Conservation (phyloP, 108 stramenopile species). For the Skeletonema potamos region DNA sequence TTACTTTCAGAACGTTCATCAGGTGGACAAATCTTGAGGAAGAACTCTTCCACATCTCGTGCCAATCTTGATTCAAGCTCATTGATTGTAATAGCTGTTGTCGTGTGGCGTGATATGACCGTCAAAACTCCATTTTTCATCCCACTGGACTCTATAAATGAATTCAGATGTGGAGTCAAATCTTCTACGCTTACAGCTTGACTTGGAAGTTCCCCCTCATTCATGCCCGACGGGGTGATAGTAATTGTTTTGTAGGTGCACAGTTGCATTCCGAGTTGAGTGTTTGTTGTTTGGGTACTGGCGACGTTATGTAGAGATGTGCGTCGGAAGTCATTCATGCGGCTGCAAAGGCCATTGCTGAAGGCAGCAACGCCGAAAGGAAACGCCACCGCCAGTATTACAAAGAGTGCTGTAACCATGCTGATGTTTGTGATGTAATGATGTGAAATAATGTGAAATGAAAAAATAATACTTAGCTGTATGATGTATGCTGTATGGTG, state of each 20-base stretch:
- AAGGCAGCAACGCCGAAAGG: background rate
- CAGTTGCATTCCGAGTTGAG: conserved; percentile 26
- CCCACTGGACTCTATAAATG: conserved; percentile 50
- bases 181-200: conserved; percentile 82
- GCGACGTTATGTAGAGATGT: background rate
- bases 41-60: conserved; percentile 66
- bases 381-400: background rate
- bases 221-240: conserved; percentile 26
- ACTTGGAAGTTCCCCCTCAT: conserved; percentile 50
- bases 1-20: conserved; percentile 65
- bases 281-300: background rate
- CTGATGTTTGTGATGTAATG: too few species aligned
- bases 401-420: background rate
- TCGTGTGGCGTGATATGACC: conserved; percentile 83
- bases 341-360: background rate
- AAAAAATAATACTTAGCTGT: too few species aligned
- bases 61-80: conserved; percentile 77
- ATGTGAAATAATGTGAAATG: too few species aligned
- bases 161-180: conserved; percentile 65
- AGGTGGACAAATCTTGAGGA: conserved; percentile 68
- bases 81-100: conserved; percentile 86
- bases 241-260: conserved; percentile 42
- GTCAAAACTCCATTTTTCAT: conserved; percentile 69
- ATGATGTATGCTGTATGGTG: too few species aligned
- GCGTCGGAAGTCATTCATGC: background rate